Conservation (phyloP, 192 early-diverging fungal species). For the Coemansia sp. region DNA sequence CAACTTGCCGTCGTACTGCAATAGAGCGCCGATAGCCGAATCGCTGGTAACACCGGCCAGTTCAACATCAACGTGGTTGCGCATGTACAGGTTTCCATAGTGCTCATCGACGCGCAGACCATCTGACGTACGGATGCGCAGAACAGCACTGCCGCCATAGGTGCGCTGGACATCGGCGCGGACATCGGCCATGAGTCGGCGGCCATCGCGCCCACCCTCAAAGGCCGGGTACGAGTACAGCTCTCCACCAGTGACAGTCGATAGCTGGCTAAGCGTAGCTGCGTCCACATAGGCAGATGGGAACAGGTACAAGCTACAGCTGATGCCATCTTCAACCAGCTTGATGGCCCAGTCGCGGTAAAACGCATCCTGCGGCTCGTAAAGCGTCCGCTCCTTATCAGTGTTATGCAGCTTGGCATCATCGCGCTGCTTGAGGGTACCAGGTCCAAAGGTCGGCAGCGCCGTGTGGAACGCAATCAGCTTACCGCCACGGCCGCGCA, state of each 20-base stretch:
- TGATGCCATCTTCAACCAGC: conserved; percentile 81
- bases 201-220: conserved; percentile 71
- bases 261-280: conserved; percentile 76
- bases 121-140: conserved; percentile 90
- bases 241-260: conserved; percentile 89
- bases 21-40: conserved; percentile 77
- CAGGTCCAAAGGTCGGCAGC: conserved; percentile 88
- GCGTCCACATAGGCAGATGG: conserved; percentile 88
- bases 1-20: conserved; percentile 90
- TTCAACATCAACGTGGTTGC: conserved; percentile 91
- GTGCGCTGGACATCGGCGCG: conserved; percentile 70
- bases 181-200: conserved; percentile 76
- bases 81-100: conserved; percentile 94
- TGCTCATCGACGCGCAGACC: conserved; percentile 87
- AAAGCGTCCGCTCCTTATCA: conserved; percentile 90
- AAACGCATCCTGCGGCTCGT: conserved; percentile 83
- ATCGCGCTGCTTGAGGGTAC: conserved; percentile 85
- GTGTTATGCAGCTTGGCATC: conserved; percentile 88
- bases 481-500: conserved; percentile 86
- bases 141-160: conserved; percentile 85
- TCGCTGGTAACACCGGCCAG: conserved; percentile 86
- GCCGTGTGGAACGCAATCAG: conserved; percentile 86
- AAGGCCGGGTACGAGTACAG: conserved; percentile 84
- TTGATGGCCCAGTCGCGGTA: conserved; percentile 86
- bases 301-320: conserved; percentile 91